A percentile compares a stretch with the other conserved stretches of the same genome.
Conservation (phyloP, 2,329 filamentous ascomycete genomes). For the Verticillium alfalfae region DNA sequence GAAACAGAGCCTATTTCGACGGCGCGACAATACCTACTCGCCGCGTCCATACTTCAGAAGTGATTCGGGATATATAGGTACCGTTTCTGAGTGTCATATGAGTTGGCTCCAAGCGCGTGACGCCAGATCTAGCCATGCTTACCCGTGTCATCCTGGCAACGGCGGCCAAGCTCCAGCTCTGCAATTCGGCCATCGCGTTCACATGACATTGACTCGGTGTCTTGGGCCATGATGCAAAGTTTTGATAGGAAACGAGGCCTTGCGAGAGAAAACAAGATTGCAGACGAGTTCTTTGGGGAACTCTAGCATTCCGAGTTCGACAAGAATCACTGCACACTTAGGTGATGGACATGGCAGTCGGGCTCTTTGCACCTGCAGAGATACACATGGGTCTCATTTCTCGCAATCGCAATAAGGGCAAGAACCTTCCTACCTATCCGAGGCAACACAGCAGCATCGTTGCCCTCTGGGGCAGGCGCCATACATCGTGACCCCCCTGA, state of each 20-base stretch:
- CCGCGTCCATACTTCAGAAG: background rate
- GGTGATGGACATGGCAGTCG: too few relatives aligned
- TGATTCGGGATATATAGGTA: background rate
- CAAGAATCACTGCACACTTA: too few relatives aligned
- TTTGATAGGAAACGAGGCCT: background rate
- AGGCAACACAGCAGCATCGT: background rate
- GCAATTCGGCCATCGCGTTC: background rate
- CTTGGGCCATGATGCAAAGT: background rate
- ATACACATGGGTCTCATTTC: background rate
- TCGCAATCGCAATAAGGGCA: background rate
- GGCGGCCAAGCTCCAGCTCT: background rate
- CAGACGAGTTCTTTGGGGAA: too few relatives aligned
- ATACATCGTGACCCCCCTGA: background rate
- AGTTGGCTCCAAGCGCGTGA: background rate
- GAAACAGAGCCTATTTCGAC: background rate
- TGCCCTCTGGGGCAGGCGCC: background rate
- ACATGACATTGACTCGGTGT: background rate
- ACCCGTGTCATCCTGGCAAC: background rate
- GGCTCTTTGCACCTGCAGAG: background rate
- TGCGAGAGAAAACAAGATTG: too few relatives aligned
- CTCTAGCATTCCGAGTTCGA: background rate
- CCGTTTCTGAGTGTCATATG: background rate
- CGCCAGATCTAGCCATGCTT: background rate
- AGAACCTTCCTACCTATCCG: background rate
- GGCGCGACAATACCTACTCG: background rate